phyloP scores from a whole-genome alignment of 495 filamentous ascomycete species.

The Daldinia concentrica region DNA sequence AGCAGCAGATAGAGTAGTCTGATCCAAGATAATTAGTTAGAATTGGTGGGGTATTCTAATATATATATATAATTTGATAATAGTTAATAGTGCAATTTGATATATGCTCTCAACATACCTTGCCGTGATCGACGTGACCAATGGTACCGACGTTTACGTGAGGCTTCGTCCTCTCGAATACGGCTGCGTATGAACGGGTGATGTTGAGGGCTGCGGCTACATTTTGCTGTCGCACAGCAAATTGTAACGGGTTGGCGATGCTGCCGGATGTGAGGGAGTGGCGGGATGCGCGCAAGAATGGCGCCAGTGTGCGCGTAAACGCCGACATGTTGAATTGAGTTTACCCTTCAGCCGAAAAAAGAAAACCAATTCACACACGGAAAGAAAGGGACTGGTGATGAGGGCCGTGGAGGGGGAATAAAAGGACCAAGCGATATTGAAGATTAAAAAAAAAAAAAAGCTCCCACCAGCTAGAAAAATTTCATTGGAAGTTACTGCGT shows the following conservation, averaged over 20 bases:
- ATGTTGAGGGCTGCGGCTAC: slow-evolving; percentile 72
- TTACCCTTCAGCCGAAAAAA: slow-evolving; percentile 35
- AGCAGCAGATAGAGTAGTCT: slow-evolving; percentile 97
- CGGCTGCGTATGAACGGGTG: slow-evolving; percentile 70
- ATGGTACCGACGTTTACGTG: slow-evolving; percentile 99
- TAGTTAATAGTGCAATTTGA: slow-evolving; percentile 11
- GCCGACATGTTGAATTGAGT: slow-evolving; percentile 65
- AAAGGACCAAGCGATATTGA: slow-evolving; percentile 1
- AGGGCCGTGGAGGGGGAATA: slow-evolving; percentile 4
- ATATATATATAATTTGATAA: not conserved
- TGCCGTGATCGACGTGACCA: slow-evolving; percentile 99
- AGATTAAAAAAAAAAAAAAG: slow-evolving; percentile 39
- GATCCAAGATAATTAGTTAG: slow-evolving; percentile 44
- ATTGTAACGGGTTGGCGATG: slow-evolving; percentile 70
- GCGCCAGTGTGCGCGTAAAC: slow-evolving; percentile 70
- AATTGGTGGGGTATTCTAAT: slow-evolving; percentile 20
- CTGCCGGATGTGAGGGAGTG: slow-evolving; percentile 68
- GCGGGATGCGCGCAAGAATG: slow-evolving; percentile 74
- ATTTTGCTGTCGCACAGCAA: slow-evolving; percentile 68
- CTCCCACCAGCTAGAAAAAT: slow-evolving; percentile 44
- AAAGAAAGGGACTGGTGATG: slow-evolving; percentile 33
- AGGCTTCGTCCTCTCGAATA: slow-evolving; percentile 91
- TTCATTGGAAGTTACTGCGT: slow-evolving; percentile 35
- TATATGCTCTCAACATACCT: slow-evolving; percentile 64
- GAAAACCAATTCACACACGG: slow-evolving; percentile 45